Percentiles rank a stretch among this genome's conserved stretches.
Conservation (phyloP, 208 protist genomes). For the Crithidia sp. region DNA sequence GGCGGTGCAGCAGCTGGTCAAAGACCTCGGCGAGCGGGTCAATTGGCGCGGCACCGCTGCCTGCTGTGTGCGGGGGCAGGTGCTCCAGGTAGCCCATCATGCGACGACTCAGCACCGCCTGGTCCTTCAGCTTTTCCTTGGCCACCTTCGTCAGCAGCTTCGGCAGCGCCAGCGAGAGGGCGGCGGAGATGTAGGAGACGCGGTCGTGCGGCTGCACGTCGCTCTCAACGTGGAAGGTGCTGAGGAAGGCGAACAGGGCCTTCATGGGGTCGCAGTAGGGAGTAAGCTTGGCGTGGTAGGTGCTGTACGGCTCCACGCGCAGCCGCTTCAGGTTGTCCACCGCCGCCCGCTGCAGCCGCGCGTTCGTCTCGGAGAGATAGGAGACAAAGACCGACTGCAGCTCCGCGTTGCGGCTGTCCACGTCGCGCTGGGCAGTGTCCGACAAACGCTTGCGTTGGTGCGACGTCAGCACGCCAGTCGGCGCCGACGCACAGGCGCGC, state of each 20-base stretch:
- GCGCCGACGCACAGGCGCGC: conserved; percentile 58
- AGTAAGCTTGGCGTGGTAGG: conserved; percentile 63
- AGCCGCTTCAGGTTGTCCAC: conserved; percentile 82
- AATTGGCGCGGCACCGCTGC: neutral
- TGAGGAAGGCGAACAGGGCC: conserved; percentile 81
- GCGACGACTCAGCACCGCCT: conserved; percentile 79
- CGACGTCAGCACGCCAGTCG: conserved; percentile 47
- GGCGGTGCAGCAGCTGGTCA: conserved; percentile 65
- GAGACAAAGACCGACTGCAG: conserved; percentile 52
- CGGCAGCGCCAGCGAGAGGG: conserved; percentile 72
- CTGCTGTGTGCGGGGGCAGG: conserved; percentile 30
- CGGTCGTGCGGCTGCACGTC: conserved; percentile 62
- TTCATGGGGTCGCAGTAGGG: conserved; percentile 86
- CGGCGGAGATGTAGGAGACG: conserved; percentile 74
- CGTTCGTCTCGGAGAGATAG: conserved; percentile 70
- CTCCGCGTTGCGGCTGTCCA: conserved; percentile 42
- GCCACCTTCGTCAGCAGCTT: conserved; percentile 73
- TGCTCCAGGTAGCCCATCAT: conserved; percentile 80
- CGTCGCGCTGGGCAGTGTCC: conserved; percentile 8
- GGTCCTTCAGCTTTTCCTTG: conserved; percentile 80
- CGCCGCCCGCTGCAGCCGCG: conserved; percentile 69
- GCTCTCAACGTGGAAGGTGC: conserved; percentile 77
- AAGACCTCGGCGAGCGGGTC: conserved; percentile 67
- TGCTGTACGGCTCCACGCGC: conserved; percentile 67
- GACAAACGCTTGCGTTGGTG: conserved; percentile 30